These are phyloP conservation scores for Elasticomyces elasticus DNA, from an alignment of 495 filamentous ascomycete species.

Conservation along the genomic window DNA sequence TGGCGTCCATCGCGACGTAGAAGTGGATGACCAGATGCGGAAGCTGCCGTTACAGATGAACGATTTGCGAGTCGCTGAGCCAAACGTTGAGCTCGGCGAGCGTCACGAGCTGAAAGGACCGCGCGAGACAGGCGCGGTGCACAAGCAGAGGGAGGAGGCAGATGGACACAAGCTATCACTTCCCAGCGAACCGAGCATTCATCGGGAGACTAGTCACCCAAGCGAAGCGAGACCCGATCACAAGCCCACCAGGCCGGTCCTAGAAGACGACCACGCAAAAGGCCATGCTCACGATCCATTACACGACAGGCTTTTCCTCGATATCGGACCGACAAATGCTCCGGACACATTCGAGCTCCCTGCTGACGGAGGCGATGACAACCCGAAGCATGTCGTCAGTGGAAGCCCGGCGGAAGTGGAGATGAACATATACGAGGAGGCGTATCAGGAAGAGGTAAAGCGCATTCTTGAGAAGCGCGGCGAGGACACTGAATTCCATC, in stretches of 20 bases:
- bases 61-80: constrained; percentile 1
- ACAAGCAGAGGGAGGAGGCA: not conserved
- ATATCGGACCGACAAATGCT: constrained; percentile 53
- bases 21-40: constrained; percentile 22
- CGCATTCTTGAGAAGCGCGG: constrained; percentile 47
- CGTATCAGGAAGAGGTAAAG: constrained; percentile 72
- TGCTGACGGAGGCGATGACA: constrained; percentile 15
- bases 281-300: constrained; percentile 58
- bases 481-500: constrained; percentile 40
- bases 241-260: not conserved
- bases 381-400: constrained; percentile 44
- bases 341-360: constrained; percentile 18
- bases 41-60: constrained; percentile 25
- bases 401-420: constrained; percentile 74
- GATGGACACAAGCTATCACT: not conserved
- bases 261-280: constrained; percentile 33
- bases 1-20: constrained; percentile 38
- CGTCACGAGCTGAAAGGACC: not conserved
- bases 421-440: constrained; percentile 76
- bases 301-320: constrained; percentile 56
- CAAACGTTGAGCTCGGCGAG: constrained; percentile 2
- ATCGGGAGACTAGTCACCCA: not conserved
- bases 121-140: not conserved
- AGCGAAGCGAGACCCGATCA: too few relatives aligned
- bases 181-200: not conserved